Evolutionary conservation across 371 early-diverging fungal genomes (phyloP), one percentile per base, ranked within the genome.

Genomic region (Nematocida minor): DNA sequence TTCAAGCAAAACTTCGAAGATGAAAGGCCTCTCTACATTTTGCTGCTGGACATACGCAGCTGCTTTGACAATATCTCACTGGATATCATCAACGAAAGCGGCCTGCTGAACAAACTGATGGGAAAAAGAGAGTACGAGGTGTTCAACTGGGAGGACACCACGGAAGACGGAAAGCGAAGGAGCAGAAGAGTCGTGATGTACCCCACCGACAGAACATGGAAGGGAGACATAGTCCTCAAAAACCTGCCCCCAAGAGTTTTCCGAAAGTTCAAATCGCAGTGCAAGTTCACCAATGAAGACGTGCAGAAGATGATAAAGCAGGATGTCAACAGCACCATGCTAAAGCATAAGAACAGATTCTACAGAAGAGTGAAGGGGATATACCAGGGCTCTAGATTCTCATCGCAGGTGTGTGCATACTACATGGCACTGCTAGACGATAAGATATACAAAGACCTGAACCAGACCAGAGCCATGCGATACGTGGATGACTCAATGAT

Each of bases 401-500:
- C 77, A 22, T 51, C 62, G 1, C 60, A 62, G 22, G 27, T 74
- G 4, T 74, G 63, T 29, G 11, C 51, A 16, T 74, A 62, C 4
- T 64, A 31, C 20, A 16, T 74, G 9, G 63, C 77, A 1, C 16
- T 4, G 11, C 47, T 49, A 38, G 77, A 74, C 27, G 9, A 14
- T 16, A 9, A 20, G 16, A 4, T 74, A 7, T 41, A 9, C 20
- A 36, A 18, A n/a, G 64, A 49, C 40, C 54, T 62, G 20, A 11
- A 51, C 4, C 4, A 64, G 4, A 74, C 77, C 27, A 0, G n/a
- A 11, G 41, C 34, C 9, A 36, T 51, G 38, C 7, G 66, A 32
- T 74, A 74, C 55, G 49, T 74, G 9, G 77, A 74, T 54, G 77
- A 74, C 36, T 38, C 41, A 3, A 4, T 74, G 18, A 11, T 74